Percentiles rank a stretch among this genome's conserved stretches.
Evolutionary conservation across 768 basidiomycete genomes (phyloP).

Genomic region (Phlebiopsis gigantea): DNA sequence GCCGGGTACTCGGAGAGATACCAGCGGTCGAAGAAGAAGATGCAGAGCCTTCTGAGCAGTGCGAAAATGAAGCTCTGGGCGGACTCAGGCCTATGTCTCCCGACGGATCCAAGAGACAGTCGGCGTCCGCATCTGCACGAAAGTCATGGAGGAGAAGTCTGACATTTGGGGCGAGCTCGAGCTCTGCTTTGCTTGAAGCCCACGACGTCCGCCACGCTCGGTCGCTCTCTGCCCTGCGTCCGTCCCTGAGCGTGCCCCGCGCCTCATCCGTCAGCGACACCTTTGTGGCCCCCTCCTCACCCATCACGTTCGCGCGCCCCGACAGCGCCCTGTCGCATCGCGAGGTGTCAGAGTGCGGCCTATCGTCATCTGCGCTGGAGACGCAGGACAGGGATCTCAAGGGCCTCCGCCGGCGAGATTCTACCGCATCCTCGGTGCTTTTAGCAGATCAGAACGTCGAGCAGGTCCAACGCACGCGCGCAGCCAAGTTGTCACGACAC

Average conservation of each 20-base stretch:
- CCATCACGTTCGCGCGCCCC: constrained; percentile 13
- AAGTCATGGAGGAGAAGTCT: constrained; percentile 14
- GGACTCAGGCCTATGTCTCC: background rate
- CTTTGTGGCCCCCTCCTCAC: constrained; percentile 5
- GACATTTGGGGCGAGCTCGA: constrained; percentile 13
- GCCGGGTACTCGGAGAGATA: constrained; percentile 36
- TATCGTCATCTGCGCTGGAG: background rate
- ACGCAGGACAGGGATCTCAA: background rate
- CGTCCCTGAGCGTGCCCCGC: constrained; percentile 14
- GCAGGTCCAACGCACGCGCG: constrained; percentile 26
- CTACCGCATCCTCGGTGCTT: constrained; percentile 14
- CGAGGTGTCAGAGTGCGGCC: background rate
- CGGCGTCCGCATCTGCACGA: constrained; percentile 5
- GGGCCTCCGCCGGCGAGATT: constrained; percentile 2
- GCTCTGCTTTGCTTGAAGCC: background rate
- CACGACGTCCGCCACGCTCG: constrained; percentile 17
- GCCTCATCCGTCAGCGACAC: background rate
- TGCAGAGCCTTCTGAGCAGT: background rate
- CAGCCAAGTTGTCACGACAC: constrained; percentile 32
- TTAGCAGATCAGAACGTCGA: constrained; percentile 16
- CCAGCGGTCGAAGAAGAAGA: constrained; percentile 15
- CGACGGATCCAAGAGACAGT: background rate
- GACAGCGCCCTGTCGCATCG: background rate
- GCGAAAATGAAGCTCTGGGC: too few species aligned
- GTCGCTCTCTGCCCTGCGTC: constrained; percentile 20